Evolutionary conservation across 768 basidiomycete genomes (phyloP), one percentile per base, ranked within the genome.

Genomic region (Clathrus columnatus): DNA sequence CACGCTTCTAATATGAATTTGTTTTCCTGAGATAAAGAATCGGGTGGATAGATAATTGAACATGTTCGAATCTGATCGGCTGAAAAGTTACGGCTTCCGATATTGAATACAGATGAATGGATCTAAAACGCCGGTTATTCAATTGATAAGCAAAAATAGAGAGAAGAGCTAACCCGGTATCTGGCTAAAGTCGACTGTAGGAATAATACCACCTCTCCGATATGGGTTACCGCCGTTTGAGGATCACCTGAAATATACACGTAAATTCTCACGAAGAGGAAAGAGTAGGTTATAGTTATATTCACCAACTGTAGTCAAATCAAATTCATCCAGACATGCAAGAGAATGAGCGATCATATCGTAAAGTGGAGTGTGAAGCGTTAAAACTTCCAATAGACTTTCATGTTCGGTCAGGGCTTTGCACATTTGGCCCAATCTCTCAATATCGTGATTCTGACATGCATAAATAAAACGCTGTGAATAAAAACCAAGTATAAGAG

Each of bases 121-220:
- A 87, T 73, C 85, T 87, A 60, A 43, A 50, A 49, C 14, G 45
- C 16, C 10, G n/a, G 17, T 16, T 27, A 23, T 7, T 16, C 61
- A 23, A 51, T 42, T 60, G 42, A 18, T 45, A 20, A 21, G 21
- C 26, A n/a, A n/a, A 58, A 30, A 11, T 26, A 11, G 44, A 4
- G 16, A 36, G 14, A 27, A 29, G 3, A 28, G 65, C 75, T 61
- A 51, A 80, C 87, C 64, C 83, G 79, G 63, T 81, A 90, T 51
- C 82, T 79, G n/a, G 75, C 73, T 29, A 85, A 67, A 17, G 77
- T 74, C 59, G 78, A 77, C 65, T 91, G 87, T 6, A 80, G 67
- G 62, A 91, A 88, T 32, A 91, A 63, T 16, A 90, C 84, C n/a
- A 91, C 76, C 59, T 88, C 79, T 2, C 89, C 89, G 1, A 90